Percentiles rank a stretch among this genome's conserved stretches.
Conservation (phyloP, 75 land plant genomes). For the Picea glauca region DNA sequence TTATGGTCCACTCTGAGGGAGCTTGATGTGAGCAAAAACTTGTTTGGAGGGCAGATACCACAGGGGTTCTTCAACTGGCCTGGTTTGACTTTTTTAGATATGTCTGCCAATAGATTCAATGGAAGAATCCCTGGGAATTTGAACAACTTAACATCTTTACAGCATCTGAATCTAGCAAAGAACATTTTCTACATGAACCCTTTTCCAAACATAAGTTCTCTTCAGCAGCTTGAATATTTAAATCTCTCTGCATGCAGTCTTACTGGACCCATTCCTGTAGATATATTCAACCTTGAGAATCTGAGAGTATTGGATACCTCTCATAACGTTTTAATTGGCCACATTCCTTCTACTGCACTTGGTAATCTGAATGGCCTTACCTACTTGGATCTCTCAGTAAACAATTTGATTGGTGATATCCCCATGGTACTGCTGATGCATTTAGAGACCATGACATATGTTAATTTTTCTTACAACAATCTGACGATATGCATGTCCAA, state of each 20-base stretch:
- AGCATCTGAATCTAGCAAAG: conserved; percentile 57
- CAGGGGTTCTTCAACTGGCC: conserved; percentile 17
- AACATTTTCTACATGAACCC: conserved; percentile 39
- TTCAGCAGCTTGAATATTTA: conserved; percentile 41
- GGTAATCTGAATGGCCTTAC: conserved; percentile 17
- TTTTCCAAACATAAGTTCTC: conserved; percentile 27
- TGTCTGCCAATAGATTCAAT: conserved; percentile 56
- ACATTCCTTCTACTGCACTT: conserved; percentile 38
- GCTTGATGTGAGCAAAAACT: conserved; percentile 19
- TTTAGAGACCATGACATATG: conserved; percentile 32
- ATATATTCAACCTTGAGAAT: conserved; percentile 23
- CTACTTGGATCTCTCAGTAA: conserved; percentile 56
- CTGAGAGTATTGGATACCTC: conserved; percentile 57
- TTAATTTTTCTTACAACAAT: conserved; percentile 68
- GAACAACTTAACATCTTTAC: conserved; percentile 25
- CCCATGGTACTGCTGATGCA: conserved; percentile 22
- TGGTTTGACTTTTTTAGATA: conserved; percentile 42
- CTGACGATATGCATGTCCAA: conserved; percentile 39
- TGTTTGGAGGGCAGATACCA: conserved; percentile 26
- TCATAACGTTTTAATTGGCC: conserved; percentile 43
- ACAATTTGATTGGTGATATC: conserved; percentile 64
- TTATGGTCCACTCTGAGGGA: neutral
- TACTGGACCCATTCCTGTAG: conserved; percentile 46
- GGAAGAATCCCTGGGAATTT: conserved; percentile 30
- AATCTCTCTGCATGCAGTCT: conserved; percentile 58